phyloP scores from a whole-genome alignment of 768 basidiomycete species.

The Podaxis mareebaensis region DNA sequence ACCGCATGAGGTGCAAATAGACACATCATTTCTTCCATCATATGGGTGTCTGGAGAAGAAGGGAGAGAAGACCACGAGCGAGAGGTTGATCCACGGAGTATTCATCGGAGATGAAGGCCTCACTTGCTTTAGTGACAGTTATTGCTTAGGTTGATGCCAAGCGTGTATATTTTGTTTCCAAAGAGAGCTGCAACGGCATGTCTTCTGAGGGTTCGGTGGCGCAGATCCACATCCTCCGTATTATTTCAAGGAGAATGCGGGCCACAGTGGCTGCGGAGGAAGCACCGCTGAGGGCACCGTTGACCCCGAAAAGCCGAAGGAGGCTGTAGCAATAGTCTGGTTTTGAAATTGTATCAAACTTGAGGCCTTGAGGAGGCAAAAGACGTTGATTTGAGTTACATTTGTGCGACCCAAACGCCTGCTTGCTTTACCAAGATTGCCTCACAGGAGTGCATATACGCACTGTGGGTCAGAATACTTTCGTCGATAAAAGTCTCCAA shows the following conservation, averaged over 20 bases:
- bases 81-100: conserved; percentile 11
- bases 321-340: background rate
- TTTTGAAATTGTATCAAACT: background rate
- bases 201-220: background rate
- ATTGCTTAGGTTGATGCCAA: background rate
- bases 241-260: background rate
- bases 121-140: background rate
- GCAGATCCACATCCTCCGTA: background rate
- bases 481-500: conserved; percentile 27
- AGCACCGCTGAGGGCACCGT: background rate
- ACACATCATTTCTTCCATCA: background rate
- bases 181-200: background rate
- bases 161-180: conserved; percentile 13
- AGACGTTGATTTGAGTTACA: background rate
- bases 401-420: background rate
- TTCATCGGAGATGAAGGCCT: background rate
- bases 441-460: conserved; percentile 29
- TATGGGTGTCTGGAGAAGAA: background rate
- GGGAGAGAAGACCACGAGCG: background rate
- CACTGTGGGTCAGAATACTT: conserved; percentile 26
- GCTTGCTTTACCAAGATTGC: conserved; percentile 15
- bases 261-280: conserved; percentile 1
- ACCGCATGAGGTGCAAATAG: background rate
- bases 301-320: background rate
- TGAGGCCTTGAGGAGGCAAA: background rate